Percentiles rank a stretch among this genome's conserved stretches.
Conservation (phyloP, 768 basidiomycete species). For the Suillus discolor region DNA sequence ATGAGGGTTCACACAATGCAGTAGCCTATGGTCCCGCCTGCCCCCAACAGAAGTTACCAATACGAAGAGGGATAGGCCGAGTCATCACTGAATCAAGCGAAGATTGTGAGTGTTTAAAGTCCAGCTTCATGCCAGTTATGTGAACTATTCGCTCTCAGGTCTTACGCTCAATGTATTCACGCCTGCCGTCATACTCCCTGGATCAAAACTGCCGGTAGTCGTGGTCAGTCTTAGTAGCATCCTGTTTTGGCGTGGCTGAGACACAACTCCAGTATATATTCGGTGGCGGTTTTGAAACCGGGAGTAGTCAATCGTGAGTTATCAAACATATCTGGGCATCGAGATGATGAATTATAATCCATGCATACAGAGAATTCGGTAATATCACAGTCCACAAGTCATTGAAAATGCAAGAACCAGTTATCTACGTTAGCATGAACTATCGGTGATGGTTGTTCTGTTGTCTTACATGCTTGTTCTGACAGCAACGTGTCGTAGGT, state of each 20-base stretch:
- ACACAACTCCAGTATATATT: background rate
- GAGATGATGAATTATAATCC: background rate
- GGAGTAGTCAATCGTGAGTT: background rate
- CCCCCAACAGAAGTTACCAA: slow-evolving; percentile 43
- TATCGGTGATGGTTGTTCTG: background rate
- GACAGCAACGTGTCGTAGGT: background rate
- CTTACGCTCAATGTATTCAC: slow-evolving; percentile 25
- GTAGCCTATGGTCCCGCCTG: slow-evolving; percentile 44
- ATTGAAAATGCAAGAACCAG: slow-evolving; percentile 17
- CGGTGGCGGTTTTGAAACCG: background rate
- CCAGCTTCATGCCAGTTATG: background rate
- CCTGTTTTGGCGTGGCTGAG: background rate
- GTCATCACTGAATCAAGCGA: slow-evolving; percentile 37
- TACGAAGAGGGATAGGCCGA: slow-evolving; percentile 32
- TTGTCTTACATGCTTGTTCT: background rate
- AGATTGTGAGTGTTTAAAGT: slow-evolving; percentile 45
- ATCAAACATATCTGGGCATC: background rate
- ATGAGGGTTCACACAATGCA: no score
- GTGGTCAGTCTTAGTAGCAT: slow-evolving; percentile 17
- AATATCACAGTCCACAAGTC: slow-evolving; percentile 24
- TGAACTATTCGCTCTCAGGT: slow-evolving; percentile 20
- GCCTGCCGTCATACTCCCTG: slow-evolving; percentile 17
- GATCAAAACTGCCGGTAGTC: slow-evolving; percentile 22
- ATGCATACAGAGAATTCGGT: slow-evolving; percentile 7
- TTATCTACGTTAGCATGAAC: slow-evolving; percentile 16